Evolutionary conservation across 2,329 filamentous ascomycete genomes (phyloP).

Genomic region (Penicillium sp.): DNA sequence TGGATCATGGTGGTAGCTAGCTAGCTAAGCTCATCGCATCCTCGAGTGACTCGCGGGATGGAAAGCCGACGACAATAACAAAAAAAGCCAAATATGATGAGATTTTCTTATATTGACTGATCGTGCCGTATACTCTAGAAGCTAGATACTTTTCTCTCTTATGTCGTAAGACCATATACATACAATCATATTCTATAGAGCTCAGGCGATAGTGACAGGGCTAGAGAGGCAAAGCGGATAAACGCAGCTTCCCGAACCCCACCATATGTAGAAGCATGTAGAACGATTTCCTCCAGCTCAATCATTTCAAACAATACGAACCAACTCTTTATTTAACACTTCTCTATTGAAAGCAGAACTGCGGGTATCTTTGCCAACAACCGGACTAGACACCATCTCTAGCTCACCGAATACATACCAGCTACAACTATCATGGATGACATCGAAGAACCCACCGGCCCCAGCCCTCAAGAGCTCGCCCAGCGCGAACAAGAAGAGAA

Average conservation of each 20-base stretch:
- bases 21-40: background rate
- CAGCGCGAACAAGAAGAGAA: conserved; percentile 55
- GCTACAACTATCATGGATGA: conserved; percentile 18
- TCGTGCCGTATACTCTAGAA: background rate
- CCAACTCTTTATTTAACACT: background rate
- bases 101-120: background rate
- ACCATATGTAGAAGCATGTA: conserved; percentile 9
- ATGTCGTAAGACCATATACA: background rate
- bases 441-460: conserved; percentile 24
- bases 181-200: background rate
- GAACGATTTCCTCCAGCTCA: background rate
- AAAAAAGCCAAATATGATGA: background rate
- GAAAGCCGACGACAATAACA: background rate
- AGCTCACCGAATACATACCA: background rate
- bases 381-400: background rate
- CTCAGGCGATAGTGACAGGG: background rate
- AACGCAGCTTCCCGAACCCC: conserved; percentile 1
- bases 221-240: background rate
- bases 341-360: background rate
- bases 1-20: background rate
- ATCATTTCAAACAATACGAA: background rate
- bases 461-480: conserved; percentile 30
- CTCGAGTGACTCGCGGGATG: background rate
- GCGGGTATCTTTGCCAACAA: background rate
- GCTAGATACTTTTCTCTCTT: background rate